Conservation (phyloP, 129 eudicot genomes). For the Flaveria linearis region DNA sequence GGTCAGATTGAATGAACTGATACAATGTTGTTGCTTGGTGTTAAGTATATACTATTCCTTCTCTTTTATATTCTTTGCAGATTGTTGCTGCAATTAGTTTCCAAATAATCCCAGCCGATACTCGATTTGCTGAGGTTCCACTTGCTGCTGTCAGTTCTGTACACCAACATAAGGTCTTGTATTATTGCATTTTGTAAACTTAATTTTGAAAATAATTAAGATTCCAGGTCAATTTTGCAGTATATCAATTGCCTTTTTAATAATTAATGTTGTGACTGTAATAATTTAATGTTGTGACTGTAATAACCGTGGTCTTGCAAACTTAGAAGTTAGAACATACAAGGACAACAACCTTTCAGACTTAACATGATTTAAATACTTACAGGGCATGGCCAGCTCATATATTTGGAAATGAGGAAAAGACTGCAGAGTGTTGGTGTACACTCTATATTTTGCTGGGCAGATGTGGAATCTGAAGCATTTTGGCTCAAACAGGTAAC, state of each 20-base stretch:
- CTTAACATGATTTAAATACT: constrained; percentile 3
- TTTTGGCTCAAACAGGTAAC: constrained; percentile 91
- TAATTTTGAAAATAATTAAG: not conserved
- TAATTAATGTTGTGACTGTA: not conserved
- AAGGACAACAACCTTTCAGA: not conserved
- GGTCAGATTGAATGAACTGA: constrained; percentile 9
- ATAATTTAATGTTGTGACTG: not conserved
- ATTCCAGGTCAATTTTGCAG: not conserved
- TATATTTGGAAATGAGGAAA: constrained; percentile 67
- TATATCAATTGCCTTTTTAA: not conserved
- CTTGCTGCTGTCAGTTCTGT: constrained; percentile 75
- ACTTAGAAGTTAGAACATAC: not conserved
- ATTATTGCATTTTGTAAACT: constrained; percentile 7
- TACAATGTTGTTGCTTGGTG: constrained; percentile 20
- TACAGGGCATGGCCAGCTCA: constrained; percentile 67
- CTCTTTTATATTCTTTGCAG: constrained; percentile 36
- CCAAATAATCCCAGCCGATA: constrained; percentile 81
- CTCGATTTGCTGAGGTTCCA: constrained; percentile 81
- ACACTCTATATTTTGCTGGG: constrained; percentile 81
- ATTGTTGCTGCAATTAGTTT: constrained; percentile 74
- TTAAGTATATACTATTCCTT: not conserved
- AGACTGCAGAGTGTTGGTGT: constrained; percentile 80
- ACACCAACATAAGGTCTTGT: constrained; percentile 70
- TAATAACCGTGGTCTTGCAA: not conserved
- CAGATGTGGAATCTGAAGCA: constrained; percentile 81